phyloP scores from a whole-genome alignment of 148 eudicot genomes.

The Diospyros kaki region DNA sequence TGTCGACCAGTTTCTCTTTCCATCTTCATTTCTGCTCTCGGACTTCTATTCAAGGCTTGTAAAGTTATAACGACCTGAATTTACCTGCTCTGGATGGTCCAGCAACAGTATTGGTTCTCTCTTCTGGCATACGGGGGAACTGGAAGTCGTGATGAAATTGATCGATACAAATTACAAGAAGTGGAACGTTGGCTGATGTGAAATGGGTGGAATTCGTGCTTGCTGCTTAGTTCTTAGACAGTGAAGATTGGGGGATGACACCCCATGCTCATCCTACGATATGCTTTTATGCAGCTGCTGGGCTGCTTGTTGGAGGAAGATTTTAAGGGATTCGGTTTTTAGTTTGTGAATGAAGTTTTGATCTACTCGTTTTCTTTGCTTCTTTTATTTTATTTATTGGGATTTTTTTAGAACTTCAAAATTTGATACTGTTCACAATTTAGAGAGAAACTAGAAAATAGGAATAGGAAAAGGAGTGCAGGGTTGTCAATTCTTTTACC shows the following conservation, averaged over 20 bases:
- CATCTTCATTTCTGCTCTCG: background rate
- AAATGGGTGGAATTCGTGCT: background rate
- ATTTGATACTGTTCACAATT: no score
- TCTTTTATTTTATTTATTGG: background rate
- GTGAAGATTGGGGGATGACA: background rate
- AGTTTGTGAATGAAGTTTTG: background rate
- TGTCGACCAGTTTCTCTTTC: background rate
- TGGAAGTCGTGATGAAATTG: background rate
- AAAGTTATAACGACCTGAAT: background rate
- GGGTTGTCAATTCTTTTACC: background rate
- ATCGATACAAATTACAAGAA: background rate
- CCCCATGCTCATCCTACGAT: background rate
- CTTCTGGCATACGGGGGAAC: background rate
- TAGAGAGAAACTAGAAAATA: no score
- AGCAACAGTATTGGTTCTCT: background rate
- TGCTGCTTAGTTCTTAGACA: background rate
- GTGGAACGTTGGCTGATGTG: background rate
- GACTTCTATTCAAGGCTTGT: background rate
- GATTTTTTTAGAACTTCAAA: background rate
- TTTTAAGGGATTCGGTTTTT: background rate
- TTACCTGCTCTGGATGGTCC: background rate
- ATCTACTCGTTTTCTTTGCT: background rate
- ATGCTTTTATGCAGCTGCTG: background rate
- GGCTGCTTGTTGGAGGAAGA: background rate
- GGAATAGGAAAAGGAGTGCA: background rate